A percentile compares a stretch with the other conserved stretches of the same genome.
Evolutionary conservation across 78 protist genomes (phyloP).

Genomic region (Capsaspora owczarzaki): DNA sequence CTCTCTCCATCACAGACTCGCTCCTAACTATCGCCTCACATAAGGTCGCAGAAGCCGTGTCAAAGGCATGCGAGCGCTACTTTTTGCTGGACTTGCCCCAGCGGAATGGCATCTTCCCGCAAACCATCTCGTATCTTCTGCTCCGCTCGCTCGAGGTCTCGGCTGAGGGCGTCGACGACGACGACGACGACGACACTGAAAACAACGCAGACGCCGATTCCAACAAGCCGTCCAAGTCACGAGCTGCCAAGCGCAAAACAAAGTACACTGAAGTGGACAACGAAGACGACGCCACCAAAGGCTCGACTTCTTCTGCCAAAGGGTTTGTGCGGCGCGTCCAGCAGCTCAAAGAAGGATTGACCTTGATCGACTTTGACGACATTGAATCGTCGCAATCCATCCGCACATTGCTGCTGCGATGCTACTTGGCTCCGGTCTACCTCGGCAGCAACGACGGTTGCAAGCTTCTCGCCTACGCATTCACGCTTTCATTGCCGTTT

Average conservation of each 20-base stretch:
- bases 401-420: background rate
- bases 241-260: no score
- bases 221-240: no score
- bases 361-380: slow-evolving; percentile 13
- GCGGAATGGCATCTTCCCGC: background rate
- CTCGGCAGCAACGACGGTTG: background rate
- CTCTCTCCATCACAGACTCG: background rate
- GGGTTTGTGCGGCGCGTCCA: slow-evolving; percentile 9
- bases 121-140: background rate
- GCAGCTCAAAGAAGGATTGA: background rate
- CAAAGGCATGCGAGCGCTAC: background rate
- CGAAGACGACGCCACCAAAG: no score
- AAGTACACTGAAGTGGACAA: no score
- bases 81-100: background rate
- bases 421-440: background rate
- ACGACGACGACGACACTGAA: no score
- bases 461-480: background rate
- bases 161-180: background rate
- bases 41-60: background rate
- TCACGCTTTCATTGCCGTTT: background rate
- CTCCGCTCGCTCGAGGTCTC: background rate
- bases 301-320: no score
- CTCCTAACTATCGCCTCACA: background rate
- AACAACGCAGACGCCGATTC: no score
- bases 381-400: background rate